Conservation (phyloP, 768 basidiomycete species). For the Russula dissimulans region DNA sequence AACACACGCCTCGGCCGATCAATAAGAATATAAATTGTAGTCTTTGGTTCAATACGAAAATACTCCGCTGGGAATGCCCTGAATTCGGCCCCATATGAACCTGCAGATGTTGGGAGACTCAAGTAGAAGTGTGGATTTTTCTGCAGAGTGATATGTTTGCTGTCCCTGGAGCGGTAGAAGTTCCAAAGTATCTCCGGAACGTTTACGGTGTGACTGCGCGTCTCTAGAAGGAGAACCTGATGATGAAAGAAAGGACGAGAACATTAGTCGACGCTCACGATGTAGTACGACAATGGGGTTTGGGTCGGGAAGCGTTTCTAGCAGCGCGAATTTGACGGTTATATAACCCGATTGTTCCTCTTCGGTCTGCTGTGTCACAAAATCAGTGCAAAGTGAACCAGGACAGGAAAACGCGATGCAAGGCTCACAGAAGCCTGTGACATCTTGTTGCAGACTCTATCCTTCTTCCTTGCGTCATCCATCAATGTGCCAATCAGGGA, state of each 20-base stretch:
- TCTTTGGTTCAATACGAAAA: neutral
- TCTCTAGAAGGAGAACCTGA: neutral
- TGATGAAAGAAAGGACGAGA: neutral
- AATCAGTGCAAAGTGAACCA: too few species aligned
- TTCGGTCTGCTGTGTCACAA: neutral
- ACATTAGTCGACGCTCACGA: neutral
- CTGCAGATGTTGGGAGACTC: neutral
- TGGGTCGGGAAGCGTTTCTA: neutral
- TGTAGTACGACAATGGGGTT: neutral
- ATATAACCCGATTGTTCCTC: neutral
- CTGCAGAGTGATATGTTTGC: neutral
- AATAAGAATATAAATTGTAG: neutral
- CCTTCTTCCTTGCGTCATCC: neutral
- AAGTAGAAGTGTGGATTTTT: conserved; percentile 5
- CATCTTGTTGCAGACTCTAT: neutral
- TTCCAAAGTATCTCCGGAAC: neutral
- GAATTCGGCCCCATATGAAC: neutral
- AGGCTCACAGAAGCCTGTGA: too few species aligned
- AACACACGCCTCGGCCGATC: neutral
- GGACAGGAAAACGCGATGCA: too few species aligned
- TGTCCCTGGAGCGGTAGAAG: neutral
- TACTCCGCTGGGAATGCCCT: neutral
- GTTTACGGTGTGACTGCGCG: neutral
- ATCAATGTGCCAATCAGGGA: neutral
- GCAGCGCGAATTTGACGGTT: neutral